Evolutionary conservation across 2,329 filamentous ascomycete genomes (phyloP), one percentile per base, ranked within the genome.

Genomic region (Fusarium sp.): DNA sequence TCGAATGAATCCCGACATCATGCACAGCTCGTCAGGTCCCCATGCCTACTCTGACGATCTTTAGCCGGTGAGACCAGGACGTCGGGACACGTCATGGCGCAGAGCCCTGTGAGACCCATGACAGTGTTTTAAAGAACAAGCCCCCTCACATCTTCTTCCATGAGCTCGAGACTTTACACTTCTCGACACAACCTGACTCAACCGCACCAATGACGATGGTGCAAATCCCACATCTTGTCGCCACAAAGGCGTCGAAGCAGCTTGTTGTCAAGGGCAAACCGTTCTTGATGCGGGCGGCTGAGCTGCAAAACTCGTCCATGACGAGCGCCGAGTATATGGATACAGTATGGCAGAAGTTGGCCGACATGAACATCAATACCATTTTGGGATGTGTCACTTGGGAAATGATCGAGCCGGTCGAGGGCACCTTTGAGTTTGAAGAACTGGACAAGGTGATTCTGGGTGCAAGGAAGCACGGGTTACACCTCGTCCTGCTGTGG

Each of bases 181-280:
- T 52, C 45, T 50, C 27, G 3, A 52, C 27, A 52, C 6, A n/a
- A 9, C 9, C 47, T 4, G 14, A 11, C 47, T 20, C 47, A 52
- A 3, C 47, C 47, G 27, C 27, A 12, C 27, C 47, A 52, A 32
- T 52, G 47, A 20, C 27, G 4, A 52, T 52, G 47, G 17, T 37
- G 4, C 56, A 40, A 58, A 66, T 63, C 14, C 65, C 65, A 17
- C 65, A 68, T 20, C 40, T 70, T 6, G 32, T 35, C n/a, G 52
- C 45, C 10, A 64, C 60, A 14, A 47, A 20, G 56, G 47, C 15
- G 10, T 63, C 59, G 5, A 68, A 52, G 8, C 81, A 82, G 62
- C 77, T 83, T 59, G 75, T 82, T 14, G 76, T 83, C 47, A 78
- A 82, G 45, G 81, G 80, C 38, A 78, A 81, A 60, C 81, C 81